phyloP scores from a whole-genome alignment of 164 flowering plant species.

The Magnolia officinalis region DNA sequence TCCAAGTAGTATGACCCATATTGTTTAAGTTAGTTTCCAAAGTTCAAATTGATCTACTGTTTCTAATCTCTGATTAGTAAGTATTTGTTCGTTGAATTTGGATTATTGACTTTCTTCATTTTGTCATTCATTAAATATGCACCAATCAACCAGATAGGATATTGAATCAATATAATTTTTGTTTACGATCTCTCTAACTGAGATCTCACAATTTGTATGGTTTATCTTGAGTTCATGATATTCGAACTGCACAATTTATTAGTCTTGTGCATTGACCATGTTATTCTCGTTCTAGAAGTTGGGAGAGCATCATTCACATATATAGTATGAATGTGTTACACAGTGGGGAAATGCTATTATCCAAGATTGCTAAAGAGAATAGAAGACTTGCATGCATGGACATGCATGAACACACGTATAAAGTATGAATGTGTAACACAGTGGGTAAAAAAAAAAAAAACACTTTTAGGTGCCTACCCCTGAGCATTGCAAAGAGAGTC shows the following conservation, averaged over 20 bases:
- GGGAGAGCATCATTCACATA: neutral
- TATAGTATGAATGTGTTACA: too few relatives aligned
- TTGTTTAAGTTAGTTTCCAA: neutral
- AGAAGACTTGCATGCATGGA: too few relatives aligned
- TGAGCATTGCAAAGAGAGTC: slow-evolving; percentile 98
- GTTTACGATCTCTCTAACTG: neutral
- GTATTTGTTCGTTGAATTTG: neutral
- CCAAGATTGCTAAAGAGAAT: neutral
- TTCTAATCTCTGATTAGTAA: neutral
- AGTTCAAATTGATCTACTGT: neutral
- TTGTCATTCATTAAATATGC: neutral
- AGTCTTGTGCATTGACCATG: too few relatives aligned
- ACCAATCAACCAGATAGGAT: neutral
- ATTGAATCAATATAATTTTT: too few relatives aligned
- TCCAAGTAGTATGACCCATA: neutral
- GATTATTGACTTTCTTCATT: too few relatives aligned
- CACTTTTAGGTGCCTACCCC: slow-evolving; percentile 45
- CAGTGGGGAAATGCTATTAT: neutral
- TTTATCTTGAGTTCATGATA: neutral
- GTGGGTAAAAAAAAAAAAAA: neutral
- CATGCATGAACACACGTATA: too few relatives aligned
- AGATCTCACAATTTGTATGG: neutral
- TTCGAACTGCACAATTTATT: neutral
- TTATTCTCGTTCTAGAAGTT: neutral
- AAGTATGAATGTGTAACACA: too few relatives aligned